Percentiles rank a stretch among this genome's conserved stretches.
Conservation (phyloP, 192 early-diverging fungal species). For the Glomus cerebriforme region DNA sequence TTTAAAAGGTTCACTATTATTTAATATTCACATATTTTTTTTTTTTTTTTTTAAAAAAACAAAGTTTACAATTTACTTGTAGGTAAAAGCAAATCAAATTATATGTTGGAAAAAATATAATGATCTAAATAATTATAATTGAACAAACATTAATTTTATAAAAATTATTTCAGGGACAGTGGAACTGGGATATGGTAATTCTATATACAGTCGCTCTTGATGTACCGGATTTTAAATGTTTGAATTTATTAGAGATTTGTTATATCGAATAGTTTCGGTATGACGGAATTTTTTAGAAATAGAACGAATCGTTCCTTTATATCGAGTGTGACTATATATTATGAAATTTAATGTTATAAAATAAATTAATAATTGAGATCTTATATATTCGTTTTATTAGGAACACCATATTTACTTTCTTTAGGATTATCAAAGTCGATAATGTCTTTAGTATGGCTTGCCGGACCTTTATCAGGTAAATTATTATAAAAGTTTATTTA, state of each 20-base stretch:
- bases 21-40: not conserved
- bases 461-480: conserved; percentile 79
- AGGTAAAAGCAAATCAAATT: conserved; percentile 34
- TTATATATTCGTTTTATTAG: conserved; percentile 33
- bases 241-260: too few species aligned
- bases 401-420: conserved; percentile 83
- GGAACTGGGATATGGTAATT: conserved; percentile 67
- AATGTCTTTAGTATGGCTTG: conserved; percentile 93
- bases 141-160: conserved; percentile 2
- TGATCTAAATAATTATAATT: not conserved
- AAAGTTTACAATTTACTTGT: conserved; percentile 69
- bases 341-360: not conserved
- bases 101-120: conserved; percentile 21
- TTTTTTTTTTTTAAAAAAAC: not conserved
- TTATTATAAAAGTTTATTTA: not conserved
- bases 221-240: too few species aligned
- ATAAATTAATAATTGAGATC: not conserved
- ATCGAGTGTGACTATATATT: not conserved
- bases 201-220: not conserved
- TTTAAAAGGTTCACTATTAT: not conserved
- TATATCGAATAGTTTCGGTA: too few species aligned
- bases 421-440: conserved; percentile 80
- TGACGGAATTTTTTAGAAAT: too few species aligned
- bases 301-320: too few species aligned
- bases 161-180: conserved; percentile 61